Conservation (phyloP, 306 rosid species). For the Pyrus communis region DNA sequence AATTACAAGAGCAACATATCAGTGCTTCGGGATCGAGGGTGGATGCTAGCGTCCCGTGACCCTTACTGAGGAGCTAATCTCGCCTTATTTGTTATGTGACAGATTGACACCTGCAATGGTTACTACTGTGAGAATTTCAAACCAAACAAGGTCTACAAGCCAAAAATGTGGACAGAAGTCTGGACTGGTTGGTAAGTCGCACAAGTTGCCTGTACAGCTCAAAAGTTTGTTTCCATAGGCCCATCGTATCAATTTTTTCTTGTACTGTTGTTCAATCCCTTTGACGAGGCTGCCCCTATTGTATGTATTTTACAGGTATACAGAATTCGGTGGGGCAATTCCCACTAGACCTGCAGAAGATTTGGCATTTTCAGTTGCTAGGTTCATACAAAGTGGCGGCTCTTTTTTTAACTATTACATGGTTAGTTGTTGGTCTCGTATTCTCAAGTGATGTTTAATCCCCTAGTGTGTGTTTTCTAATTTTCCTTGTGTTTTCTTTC, state of each 20-base stretch:
- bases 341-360: slow-evolving; percentile 86
- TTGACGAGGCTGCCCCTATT: not conserved
- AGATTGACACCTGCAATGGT: slow-evolving; percentile 93
- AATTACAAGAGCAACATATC: not conserved
- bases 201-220: not conserved
- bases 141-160: slow-evolving; percentile 65
- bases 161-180: slow-evolving; percentile 94
- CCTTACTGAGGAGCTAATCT: not conserved
- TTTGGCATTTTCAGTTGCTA: slow-evolving; percentile 70
- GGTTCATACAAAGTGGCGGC: slow-evolving; percentile 84
- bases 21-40: too few relatives aligned
- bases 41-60: too few relatives aligned
- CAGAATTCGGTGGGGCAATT: slow-evolving; percentile 80
- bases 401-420: slow-evolving; percentile 82
- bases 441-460: not conserved
- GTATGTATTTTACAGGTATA: slow-evolving; percentile 44
- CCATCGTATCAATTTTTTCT: not conserved
- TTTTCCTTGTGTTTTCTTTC: not conserved
- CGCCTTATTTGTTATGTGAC: slow-evolving; percentile 6
- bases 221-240: not conserved
- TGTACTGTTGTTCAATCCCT: not conserved
- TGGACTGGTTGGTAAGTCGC: slow-evolving; percentile 93
- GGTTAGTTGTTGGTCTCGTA: slow-evolving; percentile 26
- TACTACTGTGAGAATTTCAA: slow-evolving; percentile 78
- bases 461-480: not conserved